A percentile compares a stretch with the other conserved stretches of the same genome.
Conservation (phyloP, 1,284 basidiomycete genomes). For the Marasmius oreades region DNA sequence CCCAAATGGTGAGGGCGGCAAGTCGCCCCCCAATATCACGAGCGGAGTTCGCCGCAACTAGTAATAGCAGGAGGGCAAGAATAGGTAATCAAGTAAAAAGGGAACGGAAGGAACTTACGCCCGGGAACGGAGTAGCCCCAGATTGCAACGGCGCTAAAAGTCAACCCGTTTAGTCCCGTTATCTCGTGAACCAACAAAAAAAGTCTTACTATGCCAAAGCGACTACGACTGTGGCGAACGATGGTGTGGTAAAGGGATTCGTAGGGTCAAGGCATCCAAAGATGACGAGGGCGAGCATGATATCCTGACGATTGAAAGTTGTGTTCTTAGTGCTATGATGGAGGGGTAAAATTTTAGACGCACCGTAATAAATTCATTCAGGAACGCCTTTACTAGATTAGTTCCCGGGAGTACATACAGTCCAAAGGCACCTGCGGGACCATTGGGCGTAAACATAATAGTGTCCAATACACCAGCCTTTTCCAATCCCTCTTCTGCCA, state of each 20-base stretch:
- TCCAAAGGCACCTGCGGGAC: slow-evolving; percentile 62
- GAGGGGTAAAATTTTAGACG: slow-evolving; percentile 16
- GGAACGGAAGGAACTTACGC: slow-evolving; percentile 30
- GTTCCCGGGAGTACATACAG: slow-evolving; percentile 47
- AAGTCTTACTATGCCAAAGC: slow-evolving; percentile 50
- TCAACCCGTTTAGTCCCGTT: not conserved
- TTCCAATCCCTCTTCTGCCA: not conserved
- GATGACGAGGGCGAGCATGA: slow-evolving; percentile 58
- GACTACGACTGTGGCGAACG: slow-evolving; percentile 47
- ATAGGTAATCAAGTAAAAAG: not conserved
- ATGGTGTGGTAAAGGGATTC: slow-evolving; percentile 55
- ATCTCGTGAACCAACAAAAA: not conserved
- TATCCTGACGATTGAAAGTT: slow-evolving; percentile 43
- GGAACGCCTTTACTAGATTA: slow-evolving; percentile 49
- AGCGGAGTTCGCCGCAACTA: slow-evolving; percentile 63
- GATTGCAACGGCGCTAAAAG: slow-evolving; percentile 45
- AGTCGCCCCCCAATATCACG: slow-evolving; percentile 65
- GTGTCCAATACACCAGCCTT: not conserved
- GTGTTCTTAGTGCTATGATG: not conserved
- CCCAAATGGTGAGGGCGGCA: slow-evolving; percentile 57
- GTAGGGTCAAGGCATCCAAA: slow-evolving; percentile 60
- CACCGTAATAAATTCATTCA: slow-evolving; percentile 67
- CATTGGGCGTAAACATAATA: slow-evolving; percentile 52
- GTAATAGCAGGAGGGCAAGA: not conserved
- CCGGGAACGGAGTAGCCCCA: slow-evolving; percentile 57